Evolutionary conservation across 2,329 filamentous ascomycete genomes (phyloP), one percentile per base, ranked within the genome.

Genomic region (Xylariaceae sp.): DNA sequence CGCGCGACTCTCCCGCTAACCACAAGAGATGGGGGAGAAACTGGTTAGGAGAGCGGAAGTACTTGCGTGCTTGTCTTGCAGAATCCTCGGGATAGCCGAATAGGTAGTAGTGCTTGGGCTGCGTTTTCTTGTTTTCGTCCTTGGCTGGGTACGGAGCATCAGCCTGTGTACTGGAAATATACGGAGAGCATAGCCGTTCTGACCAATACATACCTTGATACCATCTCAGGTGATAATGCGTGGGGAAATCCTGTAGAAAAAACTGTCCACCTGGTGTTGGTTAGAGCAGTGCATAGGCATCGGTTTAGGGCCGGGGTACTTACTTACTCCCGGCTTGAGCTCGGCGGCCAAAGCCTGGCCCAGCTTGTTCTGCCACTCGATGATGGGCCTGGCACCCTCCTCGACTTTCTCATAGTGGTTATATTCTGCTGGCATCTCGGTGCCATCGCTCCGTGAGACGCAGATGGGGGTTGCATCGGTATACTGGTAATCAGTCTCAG

Each of bases 1-100:
- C 40, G n/a, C 41, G 33, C 2, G 43, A 49, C 6, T 49, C 48
- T 2, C 43, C 43, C 15, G 44, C 15, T 9, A 57, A 27, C 51
- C 50, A 57, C 1, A 55, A 16, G 5, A 56, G 44, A 38, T 57
- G 55, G 9, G 49, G 47, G 8, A 54, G 47, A 36, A 57, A 57
- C 2, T 55, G 51, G 17, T 36, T 34, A 7, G 48, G 36, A 5
- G 54, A 54, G 13, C 50, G 43, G 31, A 44, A 57, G 18, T 36
- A 46, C 41, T 47, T 50, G 3, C 48, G 41, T 4, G 40, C 42
- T 41, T 40, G 43, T n/a, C 15, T 52, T 13, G 16, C 24, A 2
- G 31, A 13, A 2, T 42, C 43, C 17, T 46, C 41, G 3, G 54
- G 53, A 34, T 56, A 52, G 14, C 54, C 54, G 24, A 48, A 56